Base-by-base conservation (phyloP, 441 rosid genomes). In the Viola pubescens region DNA sequence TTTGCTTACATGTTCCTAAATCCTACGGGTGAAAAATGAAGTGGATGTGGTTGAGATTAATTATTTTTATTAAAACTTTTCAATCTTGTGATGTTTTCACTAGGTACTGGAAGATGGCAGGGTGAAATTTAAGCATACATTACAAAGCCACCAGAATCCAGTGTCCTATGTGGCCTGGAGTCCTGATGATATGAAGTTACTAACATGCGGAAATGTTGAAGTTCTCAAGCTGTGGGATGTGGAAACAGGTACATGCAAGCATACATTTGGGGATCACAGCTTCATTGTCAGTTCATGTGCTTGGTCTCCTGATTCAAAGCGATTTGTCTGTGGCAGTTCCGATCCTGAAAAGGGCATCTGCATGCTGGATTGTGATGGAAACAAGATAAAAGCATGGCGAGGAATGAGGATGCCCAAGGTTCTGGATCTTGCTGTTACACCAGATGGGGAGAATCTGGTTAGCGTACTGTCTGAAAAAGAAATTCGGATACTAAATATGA, bases 171-270 rank as follows among this genome's bases (percentile, higher is more conserved):
- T 88, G 54, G 82, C 95, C 9, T 89, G 97, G 97, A 89, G 98
- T 71, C 95, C 95, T 0, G 88, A 91, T 7, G 94, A 91, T 60
- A 69, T 73, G 6, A 89, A 73, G 73, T 71, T 91, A 70, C 88
- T 91, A 43, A 87, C 98, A 4, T 87, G 95, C 61, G 97, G 95
- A 69, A 82, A 84, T 54, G 69, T 49, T 1, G 94, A 91, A 78
- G 91, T 91, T 63, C 82, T 89, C 51, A 89, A 84, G 82, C 80
- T 91, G 54, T 91, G 98, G 97, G 97, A 91, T 64, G 88, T 84
- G 75, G 88, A 84, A 66, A 81, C 90, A 68, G 95, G 97, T 79
- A 74, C 77, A 67, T 85, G 94, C 83, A 79, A 66, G 76, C 88
- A 77, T 77, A 89, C 97, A 65, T 85, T 85, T 81, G 95, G 94